Evolutionary conservation across 176 grass and related monocot genomes (phyloP).

Genomic region (Canna indica): DNA sequence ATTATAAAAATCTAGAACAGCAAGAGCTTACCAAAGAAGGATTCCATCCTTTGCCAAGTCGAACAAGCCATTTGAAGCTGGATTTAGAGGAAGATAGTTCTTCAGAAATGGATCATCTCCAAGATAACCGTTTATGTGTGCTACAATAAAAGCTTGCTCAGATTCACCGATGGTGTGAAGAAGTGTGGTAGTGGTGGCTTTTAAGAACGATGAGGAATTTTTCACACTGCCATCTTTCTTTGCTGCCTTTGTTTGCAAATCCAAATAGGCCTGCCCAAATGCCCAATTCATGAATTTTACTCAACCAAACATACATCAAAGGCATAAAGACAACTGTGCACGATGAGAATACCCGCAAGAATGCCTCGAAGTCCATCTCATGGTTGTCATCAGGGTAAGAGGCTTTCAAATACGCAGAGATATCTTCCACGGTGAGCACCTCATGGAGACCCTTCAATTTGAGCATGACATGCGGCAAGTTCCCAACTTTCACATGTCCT

Average conservation of each 20-base stretch:
- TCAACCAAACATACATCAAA: neutral
- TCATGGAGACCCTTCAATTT: conserved; percentile 76
- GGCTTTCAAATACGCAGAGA: conserved; percentile 48
- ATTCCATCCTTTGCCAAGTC: conserved; percentile 82
- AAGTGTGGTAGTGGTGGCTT: conserved; percentile 77
- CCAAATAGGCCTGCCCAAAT: conserved; percentile 66
- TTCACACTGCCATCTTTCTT: conserved; percentile 52
- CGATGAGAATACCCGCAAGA: conserved; percentile 48
- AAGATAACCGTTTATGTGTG: conserved; percentile 88
- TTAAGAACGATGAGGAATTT: conserved; percentile 76
- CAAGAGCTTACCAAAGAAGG: conserved; percentile 66
- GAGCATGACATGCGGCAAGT: conserved; percentile 61
- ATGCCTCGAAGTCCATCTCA: conserved; percentile 90
- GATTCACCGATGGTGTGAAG: conserved; percentile 85
- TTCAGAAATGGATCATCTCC: conserved; percentile 77
- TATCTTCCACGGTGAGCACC: conserved; percentile 50
- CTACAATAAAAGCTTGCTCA: conserved; percentile 78
- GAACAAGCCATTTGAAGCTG: conserved; percentile 60
- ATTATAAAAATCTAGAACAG: conserved; percentile 8
- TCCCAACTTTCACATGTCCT: conserved; percentile 63
- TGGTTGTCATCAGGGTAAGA: conserved; percentile 51
- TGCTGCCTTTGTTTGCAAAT: conserved; percentile 50
- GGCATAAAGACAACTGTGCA: neutral
- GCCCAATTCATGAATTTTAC: conserved; percentile 3
- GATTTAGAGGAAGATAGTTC: conserved; percentile 93